Evolutionary conservation across 2,329 filamentous ascomycete genomes (phyloP).

Genomic region (Claviceps sp.): DNA sequence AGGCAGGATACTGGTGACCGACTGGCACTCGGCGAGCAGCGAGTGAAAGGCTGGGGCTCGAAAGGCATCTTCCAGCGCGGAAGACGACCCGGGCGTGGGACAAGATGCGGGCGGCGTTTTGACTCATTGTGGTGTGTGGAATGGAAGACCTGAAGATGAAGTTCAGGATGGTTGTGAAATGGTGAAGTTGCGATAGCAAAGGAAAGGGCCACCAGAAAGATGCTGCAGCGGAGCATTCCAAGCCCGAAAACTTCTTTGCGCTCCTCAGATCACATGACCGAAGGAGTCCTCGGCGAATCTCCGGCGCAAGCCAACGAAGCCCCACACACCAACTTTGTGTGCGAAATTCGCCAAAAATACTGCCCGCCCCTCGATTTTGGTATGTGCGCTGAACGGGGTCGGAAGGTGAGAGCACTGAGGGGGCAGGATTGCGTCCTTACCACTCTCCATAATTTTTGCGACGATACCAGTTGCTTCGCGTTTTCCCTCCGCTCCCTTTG

Average conservation of each 20-base stretch:
- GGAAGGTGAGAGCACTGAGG: not conserved
- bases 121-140: conserved; percentile 14
- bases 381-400: conserved; percentile 10
- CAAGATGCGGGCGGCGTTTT: conserved; percentile 13
- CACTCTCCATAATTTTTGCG: conserved; percentile 2
- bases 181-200: not conserved
- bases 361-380: conserved; percentile 26
- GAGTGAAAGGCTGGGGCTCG: conserved; percentile 4
- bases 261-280: conserved; percentile 23
- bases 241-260: not conserved
- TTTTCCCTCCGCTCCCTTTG: not conserved
- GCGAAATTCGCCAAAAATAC: conserved; percentile 27
- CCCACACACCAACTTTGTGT: conserved; percentile 22
- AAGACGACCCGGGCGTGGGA: conserved; percentile 12
- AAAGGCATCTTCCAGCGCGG: conserved; percentile 10
- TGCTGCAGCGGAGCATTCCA: no score
- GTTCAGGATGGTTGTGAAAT: not conserved
- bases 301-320: conserved; percentile 15
- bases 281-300: conserved; percentile 16
- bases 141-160: not conserved
- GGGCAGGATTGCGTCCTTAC: conserved; percentile 4
- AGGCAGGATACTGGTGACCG: conserved; percentile 6
- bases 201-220: not conserved
- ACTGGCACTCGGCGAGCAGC: conserved; percentile 9
- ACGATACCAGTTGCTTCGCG: conserved; percentile 2